Evolutionary conservation across 768 basidiomycete species (phyloP), one percentile per base, ranked within the genome.

Genomic region (Boletellus emodensis): DNA sequence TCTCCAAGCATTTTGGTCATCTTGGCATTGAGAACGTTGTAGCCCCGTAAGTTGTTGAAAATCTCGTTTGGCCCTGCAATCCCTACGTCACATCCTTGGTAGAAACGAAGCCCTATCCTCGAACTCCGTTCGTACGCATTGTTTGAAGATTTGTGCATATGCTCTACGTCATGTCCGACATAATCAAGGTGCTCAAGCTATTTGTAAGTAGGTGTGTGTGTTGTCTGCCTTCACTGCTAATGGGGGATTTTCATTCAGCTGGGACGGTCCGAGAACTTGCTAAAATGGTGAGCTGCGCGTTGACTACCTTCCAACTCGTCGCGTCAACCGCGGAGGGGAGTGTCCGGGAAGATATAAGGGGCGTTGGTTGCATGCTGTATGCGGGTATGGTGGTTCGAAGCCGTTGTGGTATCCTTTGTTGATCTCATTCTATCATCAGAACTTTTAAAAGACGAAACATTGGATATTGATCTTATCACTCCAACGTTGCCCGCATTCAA

Each of bases 401-500:
- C 24, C 4, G 22, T 40, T 9, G 8, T 45, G 34, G 3, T 26
- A 14, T 46, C 42, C 15, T n/a, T 38, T 4, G 37, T 54, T 55
- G 0, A 41, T 22, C 22, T 2, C n/a, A 1, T 2, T 11, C 18
- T 33, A 38, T 53, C 14, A 34, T 13, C 58, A 80, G 95, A 94
- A 49, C 61, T 97, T 10, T 72, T 99, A 33, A 89, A 87, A 67
- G 92, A 94, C 48, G 95, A 99, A 62, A 79, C 81, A 0, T 80
- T 84, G 3, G 84, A 85, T 28, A 73, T 85, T 22, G 93, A 94
- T 68, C 70, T 93, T 6, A 86, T 85, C 38, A 85, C 85, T 2
- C 87, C 90, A 1, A 88, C 85, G 0, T 72, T 99, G 1, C 85
- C 90, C 0, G 78, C 85, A 15, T 74, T 97, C 52, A 96, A 94